Evolutionary conservation across 352 stramenopile genomes (phyloP).

Genomic region (Phytophthora agathidicida): DNA sequence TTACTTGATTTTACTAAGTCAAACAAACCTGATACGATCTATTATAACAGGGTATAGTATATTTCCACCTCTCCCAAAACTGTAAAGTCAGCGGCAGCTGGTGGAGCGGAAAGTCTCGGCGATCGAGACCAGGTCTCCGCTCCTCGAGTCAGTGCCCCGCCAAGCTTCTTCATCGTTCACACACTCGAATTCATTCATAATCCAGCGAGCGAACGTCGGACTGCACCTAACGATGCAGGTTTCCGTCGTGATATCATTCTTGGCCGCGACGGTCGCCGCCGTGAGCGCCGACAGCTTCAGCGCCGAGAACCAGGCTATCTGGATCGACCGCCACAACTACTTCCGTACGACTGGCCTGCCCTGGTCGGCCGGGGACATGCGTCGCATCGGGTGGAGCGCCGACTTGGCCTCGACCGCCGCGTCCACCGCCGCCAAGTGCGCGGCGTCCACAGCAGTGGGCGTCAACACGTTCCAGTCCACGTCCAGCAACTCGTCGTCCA

Average conservation of each 20-base stretch:
- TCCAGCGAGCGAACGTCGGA: slow-evolving; percentile 6
- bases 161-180: slow-evolving; percentile 11
- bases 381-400: slow-evolving; percentile 65
- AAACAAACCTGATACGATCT: neutral
- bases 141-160: slow-evolving; percentile 20
- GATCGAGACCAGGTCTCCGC: slow-evolving; percentile 17
- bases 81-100: slow-evolving; percentile 19
- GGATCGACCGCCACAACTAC: slow-evolving; percentile 81
- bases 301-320: slow-evolving; percentile 57
- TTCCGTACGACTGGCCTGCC: slow-evolving; percentile 77
- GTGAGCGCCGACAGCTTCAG: slow-evolving; percentile 27
- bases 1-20: neutral
- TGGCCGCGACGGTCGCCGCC: slow-evolving; percentile 1
- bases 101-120: slow-evolving; percentile 5
- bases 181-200: slow-evolving; percentile 19
- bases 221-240: slow-evolving; percentile 18
- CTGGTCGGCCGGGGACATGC: slow-evolving; percentile 70
- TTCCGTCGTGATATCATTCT: slow-evolving; percentile 11
- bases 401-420: slow-evolving; percentile 48
- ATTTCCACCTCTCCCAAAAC: too few species aligned
- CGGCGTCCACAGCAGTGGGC: slow-evolving; percentile 34
- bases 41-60: slow-evolving; percentile 8
- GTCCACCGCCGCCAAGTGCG: slow-evolving; percentile 45
- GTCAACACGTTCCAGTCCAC: slow-evolving; percentile 59
- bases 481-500: slow-evolving; percentile 23